Evolutionary conservation across 2,329 filamentous ascomycete genomes (phyloP), one percentile per base, ranked within the genome.

Genomic region (Apiospora marii): DNA sequence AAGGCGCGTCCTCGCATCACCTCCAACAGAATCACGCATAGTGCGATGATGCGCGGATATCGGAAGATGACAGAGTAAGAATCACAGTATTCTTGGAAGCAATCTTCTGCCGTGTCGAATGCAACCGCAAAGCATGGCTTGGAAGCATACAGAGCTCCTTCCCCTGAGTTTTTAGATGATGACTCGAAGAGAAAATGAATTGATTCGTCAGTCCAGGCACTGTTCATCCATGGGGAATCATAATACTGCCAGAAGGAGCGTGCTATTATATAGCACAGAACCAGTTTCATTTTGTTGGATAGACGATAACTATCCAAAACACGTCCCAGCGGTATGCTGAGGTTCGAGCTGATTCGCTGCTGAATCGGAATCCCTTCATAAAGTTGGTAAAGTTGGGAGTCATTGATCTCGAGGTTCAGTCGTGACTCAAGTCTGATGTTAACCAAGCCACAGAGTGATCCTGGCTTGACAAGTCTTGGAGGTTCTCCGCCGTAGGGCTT

Each of bases 231-330:
- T 30, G 67, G 67, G 14, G 67, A 46, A n/a, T 68, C 67, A 22
- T 68, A 68, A 24, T 46, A 68, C 67, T 68, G 67, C 34, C 41
- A 68, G 41, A 68, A 46, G 14, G 67, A 68, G 16, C n/a, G 43
- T 19, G 67, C 67, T 27, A 68, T 19, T 68, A 48, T 68, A 12
- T 43, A 43, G 12, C 41, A 43, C n/a, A 68, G 37, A 1, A 68
- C 41, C 30, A 68, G 19, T 19, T 68, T 48, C 67, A 68, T 68
- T 22, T 30, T 68, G 41, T 68, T 68, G 30, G 67, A 68, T 1
- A 68, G 13, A 10, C 67, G 67, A 7, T 68, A 48, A 30, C 41
- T 68, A 0, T 68, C 41, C 22, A 68, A 22, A 13, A 68, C n/a
- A 27, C 27, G 2, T 41, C n/a, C 48, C 5, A 68, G 67, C 10